Evolutionary conservation across 345 rosid genomes (phyloP).

Genomic region (Hypericum perforatum): DNA sequence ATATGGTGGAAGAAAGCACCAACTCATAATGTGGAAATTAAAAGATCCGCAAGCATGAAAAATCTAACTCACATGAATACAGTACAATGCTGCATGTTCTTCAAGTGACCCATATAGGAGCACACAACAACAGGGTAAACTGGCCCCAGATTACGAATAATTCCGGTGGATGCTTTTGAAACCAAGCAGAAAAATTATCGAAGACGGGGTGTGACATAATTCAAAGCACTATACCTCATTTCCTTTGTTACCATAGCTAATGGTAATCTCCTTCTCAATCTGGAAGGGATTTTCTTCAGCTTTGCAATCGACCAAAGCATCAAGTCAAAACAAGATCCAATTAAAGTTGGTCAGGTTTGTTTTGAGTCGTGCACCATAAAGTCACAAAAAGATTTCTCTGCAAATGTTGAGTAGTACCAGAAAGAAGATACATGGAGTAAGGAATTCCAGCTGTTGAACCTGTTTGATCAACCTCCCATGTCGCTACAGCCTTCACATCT

Average conservation of each 20-base stretch:
- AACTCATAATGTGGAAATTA: too few species aligned
- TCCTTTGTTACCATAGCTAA: slow-evolving; percentile 93
- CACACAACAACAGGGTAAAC: too few species aligned
- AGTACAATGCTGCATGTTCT: too few species aligned
- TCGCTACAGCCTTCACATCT: slow-evolving; percentile 77
- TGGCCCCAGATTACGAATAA: too few species aligned
- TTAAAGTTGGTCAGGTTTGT: background rate
- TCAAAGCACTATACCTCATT: slow-evolving; percentile 60
- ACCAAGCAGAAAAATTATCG: too few species aligned
- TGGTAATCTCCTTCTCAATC: slow-evolving; percentile 55
- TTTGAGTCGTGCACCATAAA: background rate
- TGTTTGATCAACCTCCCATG: slow-evolving; percentile 94
- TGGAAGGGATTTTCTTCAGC: slow-evolving; percentile 38
- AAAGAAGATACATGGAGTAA: slow-evolving; percentile 75
- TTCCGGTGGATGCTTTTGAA: too few species aligned
- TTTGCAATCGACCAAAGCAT: slow-evolving; percentile 20
- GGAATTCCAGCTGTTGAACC: slow-evolving; percentile 59
- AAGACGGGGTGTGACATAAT: too few species aligned
- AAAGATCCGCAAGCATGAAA: too few species aligned
- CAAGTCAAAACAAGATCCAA: slow-evolving; percentile 6
- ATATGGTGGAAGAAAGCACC: too few species aligned
- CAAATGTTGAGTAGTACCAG: slow-evolving; percentile 34
- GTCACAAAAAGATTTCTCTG: slow-evolving; percentile 3
- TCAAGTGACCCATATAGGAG: too few species aligned
- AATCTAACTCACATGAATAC: too few species aligned